These are phyloP conservation scores for Akanthomyces uredinophilus DNA, from an alignment of 2,329 filamentous ascomycete species.

Conservation along the genomic window DNA sequence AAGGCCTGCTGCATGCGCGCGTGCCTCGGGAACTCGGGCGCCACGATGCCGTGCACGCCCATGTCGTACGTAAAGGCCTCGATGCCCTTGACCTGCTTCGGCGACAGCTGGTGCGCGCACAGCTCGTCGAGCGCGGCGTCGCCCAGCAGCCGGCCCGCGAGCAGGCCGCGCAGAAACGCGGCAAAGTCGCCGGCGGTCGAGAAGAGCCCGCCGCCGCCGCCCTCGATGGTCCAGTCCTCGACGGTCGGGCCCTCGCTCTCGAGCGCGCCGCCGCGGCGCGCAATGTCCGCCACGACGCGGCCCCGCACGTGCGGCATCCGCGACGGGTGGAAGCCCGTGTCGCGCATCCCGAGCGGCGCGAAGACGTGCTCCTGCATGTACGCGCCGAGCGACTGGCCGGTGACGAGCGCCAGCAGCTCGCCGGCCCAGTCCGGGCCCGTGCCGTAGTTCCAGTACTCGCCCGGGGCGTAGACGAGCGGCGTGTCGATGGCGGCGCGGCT, in stretches of 20 bases:
- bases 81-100: conserved; percentile 21
- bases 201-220: conserved; percentile 40
- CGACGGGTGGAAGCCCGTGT: conserved; percentile 34
- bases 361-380: conserved; percentile 36
- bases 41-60: conserved; percentile 24
- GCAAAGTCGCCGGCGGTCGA: conserved; percentile 37
- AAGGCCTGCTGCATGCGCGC: conserved; percentile 34
- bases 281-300: conserved; percentile 18
- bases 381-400: conserved; percentile 29
- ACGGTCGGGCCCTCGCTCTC: conserved; percentile 15
- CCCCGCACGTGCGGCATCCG: conserved; percentile 23
- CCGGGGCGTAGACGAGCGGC: conserved; percentile 41
- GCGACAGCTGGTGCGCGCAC: conserved; percentile 37
- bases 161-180: conserved; percentile 29
- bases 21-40: conserved; percentile 32
- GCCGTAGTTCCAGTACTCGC: conserved; percentile 46
- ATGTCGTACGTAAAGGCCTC: conserved; percentile 15
- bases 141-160: conserved; percentile 28
- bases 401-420: conserved; percentile 36
- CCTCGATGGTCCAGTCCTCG: conserved; percentile 31
- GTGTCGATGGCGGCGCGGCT: conserved; percentile 34
- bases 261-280: conserved; percentile 22
- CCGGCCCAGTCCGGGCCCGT: conserved; percentile 43
- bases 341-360: conserved; percentile 30
- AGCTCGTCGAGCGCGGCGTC: conserved; percentile 29